Conservation (phyloP, 371 early-diverging fungal genomes). For the Mucor saturninus region DNA sequence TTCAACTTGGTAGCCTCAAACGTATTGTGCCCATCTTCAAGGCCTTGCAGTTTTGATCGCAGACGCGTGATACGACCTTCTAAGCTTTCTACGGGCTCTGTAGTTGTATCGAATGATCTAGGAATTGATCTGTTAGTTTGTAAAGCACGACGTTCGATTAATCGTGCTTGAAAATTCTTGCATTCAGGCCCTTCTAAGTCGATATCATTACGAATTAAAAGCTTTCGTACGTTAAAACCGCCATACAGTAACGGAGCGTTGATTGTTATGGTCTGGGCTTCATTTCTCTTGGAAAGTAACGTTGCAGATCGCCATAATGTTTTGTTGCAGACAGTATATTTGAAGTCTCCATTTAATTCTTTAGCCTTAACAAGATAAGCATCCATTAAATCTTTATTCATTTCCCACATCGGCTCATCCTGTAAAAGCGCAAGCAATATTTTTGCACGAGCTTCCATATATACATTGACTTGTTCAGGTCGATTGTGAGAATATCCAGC, state of each 20-base stretch:
- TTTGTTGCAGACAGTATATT: slow-evolving; percentile 10
- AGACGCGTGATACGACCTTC: slow-evolving; percentile 35
- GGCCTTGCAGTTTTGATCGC: slow-evolving; percentile 13
- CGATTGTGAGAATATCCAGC: background rate
- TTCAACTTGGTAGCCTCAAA: slow-evolving; percentile 11
- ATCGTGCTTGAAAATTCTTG: slow-evolving; percentile 12
- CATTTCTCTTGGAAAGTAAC: slow-evolving; percentile 13
- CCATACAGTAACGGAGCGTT: slow-evolving; percentile 11
- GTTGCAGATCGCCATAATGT: slow-evolving; percentile 27
- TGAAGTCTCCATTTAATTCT: background rate
- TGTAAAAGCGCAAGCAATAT: slow-evolving; percentile 23
- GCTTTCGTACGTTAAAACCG: background rate
- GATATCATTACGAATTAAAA: slow-evolving; percentile 26
- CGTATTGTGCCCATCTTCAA: background rate
- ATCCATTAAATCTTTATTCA: background rate
- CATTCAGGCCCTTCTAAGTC: slow-evolving; percentile 27
- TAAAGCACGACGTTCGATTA: slow-evolving; percentile 11
- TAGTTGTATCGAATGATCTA: background rate
- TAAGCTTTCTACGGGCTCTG: slow-evolving; percentile 28
- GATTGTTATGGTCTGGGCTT: background rate
- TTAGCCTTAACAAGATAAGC: background rate
- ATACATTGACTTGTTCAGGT: slow-evolving; percentile 12
- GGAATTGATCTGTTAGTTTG: background rate
- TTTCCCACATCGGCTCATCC: slow-evolving; percentile 26
- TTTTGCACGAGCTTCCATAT: slow-evolving; percentile 30